Percentiles rank a stretch among this genome's conserved stretches.
Evolutionary conservation across 2,329 filamentous ascomycete genomes (phyloP).

Genomic region (Parastagonospora avenae): DNA sequence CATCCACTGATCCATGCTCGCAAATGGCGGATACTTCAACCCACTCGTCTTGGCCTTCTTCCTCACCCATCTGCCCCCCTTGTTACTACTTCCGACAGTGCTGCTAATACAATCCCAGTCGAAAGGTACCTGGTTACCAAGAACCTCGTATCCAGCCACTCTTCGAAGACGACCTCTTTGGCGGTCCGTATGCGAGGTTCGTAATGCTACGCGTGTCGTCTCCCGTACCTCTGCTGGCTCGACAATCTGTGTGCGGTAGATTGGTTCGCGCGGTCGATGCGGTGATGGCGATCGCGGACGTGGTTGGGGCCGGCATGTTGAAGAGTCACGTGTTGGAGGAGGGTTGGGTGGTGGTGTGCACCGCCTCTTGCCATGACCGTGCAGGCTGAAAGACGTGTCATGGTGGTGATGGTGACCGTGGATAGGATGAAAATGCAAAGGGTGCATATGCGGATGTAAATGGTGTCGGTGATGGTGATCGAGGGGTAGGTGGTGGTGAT

Average conservation of each 20-base stretch:
- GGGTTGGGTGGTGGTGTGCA: conserved; percentile 15
- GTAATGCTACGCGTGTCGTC: conserved; percentile 32
- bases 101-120: conserved; percentile 44
- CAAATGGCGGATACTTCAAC: conserved; percentile 36
- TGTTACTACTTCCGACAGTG: conserved; percentile 20
- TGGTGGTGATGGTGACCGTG: conserved; percentile 18
- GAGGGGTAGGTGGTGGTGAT: conserved; percentile 20
- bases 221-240: conserved; percentile 29
- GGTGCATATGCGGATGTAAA: conserved; percentile 24
- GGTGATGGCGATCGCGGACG: conserved; percentile 10
- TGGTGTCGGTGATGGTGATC: conserved; percentile 22
- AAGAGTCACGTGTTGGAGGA: conserved; percentile 17
- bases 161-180: conserved; percentile 23
- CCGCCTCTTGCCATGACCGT: conserved; percentile 27
- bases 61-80: conserved; percentile 7
- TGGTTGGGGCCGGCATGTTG: conserved; percentile 5
- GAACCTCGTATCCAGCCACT: conserved; percentile 39
- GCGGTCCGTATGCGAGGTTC: conserved; percentile 17
- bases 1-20: conserved; percentile 30
- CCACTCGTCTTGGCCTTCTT: conserved; percentile 11
- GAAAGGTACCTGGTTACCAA: conserved; percentile 38
- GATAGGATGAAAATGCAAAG: conserved; percentile 32
- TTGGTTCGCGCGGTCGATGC: conserved; percentile 21
- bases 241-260: conserved; percentile 38
- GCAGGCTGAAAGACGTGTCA: conserved; percentile 14